These are phyloP conservation scores for Knoxdaviesia proteae DNA, from an alignment of 2,329 filamentous ascomycete species.

Conservation along the genomic window DNA sequence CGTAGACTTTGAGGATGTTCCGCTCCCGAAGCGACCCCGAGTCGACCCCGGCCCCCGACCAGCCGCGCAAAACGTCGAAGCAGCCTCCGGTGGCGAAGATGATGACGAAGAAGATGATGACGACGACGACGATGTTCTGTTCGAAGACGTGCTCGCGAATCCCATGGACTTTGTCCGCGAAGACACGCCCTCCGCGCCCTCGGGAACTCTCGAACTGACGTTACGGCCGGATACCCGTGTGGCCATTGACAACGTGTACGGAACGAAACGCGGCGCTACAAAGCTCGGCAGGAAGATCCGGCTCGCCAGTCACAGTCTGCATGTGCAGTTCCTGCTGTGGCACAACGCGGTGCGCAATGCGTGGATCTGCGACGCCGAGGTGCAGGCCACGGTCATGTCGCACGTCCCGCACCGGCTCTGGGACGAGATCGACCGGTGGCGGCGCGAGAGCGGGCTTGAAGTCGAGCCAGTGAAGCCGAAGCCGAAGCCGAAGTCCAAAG, in stretches of 20 bases:
- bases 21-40: conserved; percentile 21
- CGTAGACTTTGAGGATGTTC: conserved; percentile 28
- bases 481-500: conserved; percentile 11
- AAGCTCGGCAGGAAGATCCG: conserved; percentile 69
- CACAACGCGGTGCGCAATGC: conserved; percentile 74
- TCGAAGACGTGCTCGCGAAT: conserved; percentile 32
- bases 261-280: conserved; percentile 61
- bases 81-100: conserved; percentile 1
- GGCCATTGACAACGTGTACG: conserved; percentile 38
- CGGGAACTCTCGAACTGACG: conserved; percentile 55
- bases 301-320: conserved; percentile 63
- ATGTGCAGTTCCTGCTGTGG: conserved; percentile 73
- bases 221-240: conserved; percentile 37
- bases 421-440: conserved; percentile 56
- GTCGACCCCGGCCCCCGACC: not conserved
- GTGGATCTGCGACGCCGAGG: conserved; percentile 59
- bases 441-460: conserved; percentile 42
- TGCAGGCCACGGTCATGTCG: conserved; percentile 58
- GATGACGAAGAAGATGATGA: conserved; percentile 21
- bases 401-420: conserved; percentile 47
- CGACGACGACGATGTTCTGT: conserved; percentile 41
- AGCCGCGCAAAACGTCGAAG: not conserved
- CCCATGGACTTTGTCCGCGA: conserved; percentile 10
- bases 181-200: conserved; percentile 23
- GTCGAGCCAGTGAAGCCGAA: conserved; percentile 9